Evolutionary conservation across 2,329 filamentous ascomycete species (phyloP).

Genomic region (Ophiocordyceps camponoti-floridani): DNA sequence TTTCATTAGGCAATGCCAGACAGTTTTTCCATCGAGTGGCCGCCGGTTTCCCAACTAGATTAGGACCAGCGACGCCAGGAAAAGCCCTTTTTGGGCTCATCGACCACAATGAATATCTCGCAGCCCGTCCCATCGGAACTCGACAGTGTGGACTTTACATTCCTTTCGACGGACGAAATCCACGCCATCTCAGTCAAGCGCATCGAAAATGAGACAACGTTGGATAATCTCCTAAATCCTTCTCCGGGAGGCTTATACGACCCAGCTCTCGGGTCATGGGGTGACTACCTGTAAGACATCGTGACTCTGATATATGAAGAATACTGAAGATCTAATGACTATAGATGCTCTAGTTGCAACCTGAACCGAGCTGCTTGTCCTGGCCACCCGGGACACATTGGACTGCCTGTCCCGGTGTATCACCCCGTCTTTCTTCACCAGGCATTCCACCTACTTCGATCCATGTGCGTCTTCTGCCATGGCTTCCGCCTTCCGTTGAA

Average conservation of each 20-base stretch:
- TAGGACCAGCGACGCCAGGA: no score
- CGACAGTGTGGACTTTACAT: conserved; percentile 74
- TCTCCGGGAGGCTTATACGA: conserved; percentile 86
- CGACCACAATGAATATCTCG: conserved; percentile 43
- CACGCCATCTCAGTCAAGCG: conserved; percentile 78
- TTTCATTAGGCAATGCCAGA: no score
- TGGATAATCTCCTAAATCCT: conserved; percentile 80
- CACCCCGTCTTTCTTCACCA: conserved; percentile 96
- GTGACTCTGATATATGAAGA: no score
- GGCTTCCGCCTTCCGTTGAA: conserved; percentile 63
- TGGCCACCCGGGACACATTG: conserved; percentile 88
- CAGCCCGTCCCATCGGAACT: conserved; percentile 74
- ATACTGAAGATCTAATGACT: no score
- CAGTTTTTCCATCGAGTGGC: no score
- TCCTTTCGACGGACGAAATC: conserved; percentile 70
- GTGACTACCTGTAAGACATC: conserved; percentile 50
- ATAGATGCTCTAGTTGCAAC: conserved; percentile 82
- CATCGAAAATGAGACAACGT: conserved; percentile 87
- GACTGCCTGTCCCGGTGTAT: conserved; percentile 83
- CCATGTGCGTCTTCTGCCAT: conserved; percentile 83
- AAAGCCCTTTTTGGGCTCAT: no score
- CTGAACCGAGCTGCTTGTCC: conserved; percentile 67
- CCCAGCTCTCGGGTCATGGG: conserved; percentile 75
- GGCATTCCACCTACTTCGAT: conserved; percentile 64
- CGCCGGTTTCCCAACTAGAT: no score